Evolutionary conservation across 2,329 filamentous ascomycete genomes (phyloP), one percentile per base, ranked within the genome.

Genomic region (Emericellopsis cladophorae): DNA sequence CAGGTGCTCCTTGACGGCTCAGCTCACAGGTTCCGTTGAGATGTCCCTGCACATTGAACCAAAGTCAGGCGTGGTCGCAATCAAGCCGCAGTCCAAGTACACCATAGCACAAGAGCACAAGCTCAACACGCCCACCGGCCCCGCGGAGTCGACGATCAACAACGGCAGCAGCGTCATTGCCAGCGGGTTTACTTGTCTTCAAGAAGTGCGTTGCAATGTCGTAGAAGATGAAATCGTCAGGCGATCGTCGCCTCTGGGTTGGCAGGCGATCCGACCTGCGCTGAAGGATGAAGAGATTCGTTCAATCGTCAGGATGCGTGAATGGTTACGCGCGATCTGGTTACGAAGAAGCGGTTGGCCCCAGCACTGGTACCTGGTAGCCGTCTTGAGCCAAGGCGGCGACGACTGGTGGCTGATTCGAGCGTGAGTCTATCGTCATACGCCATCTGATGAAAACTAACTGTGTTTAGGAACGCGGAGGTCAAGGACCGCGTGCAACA

Each of bases 371-470:
- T 76, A 80, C 46, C 63, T 93, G 32, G 79, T 80, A 48, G 71
- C 83, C 36, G 77, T 78, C 40, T 70, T 87, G 55, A 79, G 81
- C 54, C 68, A 84, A 53, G 70, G 72, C 51, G 84, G 85, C 40
- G 84, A 92, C 54, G 72, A 72, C 45, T 94, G 85, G 84, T 89
- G 81, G 78, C 64, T 89, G 44, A 66, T 86, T 41, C 72, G 81
- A 57, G 58, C 76, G 70, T 79, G 63, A 62, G 72, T 66, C 24
- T 42, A 39, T n/a, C 9, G 12, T 22, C 36, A 29, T 29, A 9
- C 26, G 12, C 12, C 6, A 3, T 9, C 12, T 9, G 12, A 9
- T 9, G 4, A 12, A 29, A 29, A 29, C 26, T 29, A 12, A 29
- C 26, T 3, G 26, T 9, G 9, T 29, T 4, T 29, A 29, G 26